Conservation (phyloP, 2,329 filamentous ascomycete genomes). For the Nemania sp. region DNA sequence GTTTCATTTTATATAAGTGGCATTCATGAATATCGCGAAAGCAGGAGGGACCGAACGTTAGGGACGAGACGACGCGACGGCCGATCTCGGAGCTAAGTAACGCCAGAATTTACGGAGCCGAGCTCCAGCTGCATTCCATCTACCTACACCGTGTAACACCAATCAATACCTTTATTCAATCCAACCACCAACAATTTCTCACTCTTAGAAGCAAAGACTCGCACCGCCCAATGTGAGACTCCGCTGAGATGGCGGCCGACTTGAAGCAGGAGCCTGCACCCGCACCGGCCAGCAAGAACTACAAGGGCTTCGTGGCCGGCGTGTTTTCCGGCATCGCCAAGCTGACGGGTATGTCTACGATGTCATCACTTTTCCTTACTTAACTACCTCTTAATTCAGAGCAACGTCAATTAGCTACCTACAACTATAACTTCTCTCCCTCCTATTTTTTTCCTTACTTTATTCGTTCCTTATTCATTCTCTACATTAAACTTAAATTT, state of each 20-base stretch:
- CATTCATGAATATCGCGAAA: no score
- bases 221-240: slow-evolving; percentile 9
- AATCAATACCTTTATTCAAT: no score
- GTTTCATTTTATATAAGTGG: no score
- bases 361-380: background rate
- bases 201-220: background rate
- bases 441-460: background rate
- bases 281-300: slow-evolving; percentile 55
- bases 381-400: background rate
- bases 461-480: no score
- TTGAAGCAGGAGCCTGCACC: slow-evolving; percentile 44
- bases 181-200: no score
- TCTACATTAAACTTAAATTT: no score
- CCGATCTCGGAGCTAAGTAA: no score
- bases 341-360: slow-evolving; percentile 68
- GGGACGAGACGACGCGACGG: no score
- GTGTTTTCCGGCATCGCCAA: slow-evolving; percentile 94
- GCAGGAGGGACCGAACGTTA: no score
- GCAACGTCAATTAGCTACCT: background rate
- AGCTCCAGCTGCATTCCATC: no score
- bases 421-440: background rate
- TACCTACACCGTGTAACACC: no score
- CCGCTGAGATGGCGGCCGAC: slow-evolving; percentile 35
- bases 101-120: no score
- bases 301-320: slow-evolving; percentile 97